Percentiles rank a stretch among this genome's conserved stretches.
phyloP scores from a whole-genome alignment of 78 protist species.

The Dictyostelium intermedium region DNA sequence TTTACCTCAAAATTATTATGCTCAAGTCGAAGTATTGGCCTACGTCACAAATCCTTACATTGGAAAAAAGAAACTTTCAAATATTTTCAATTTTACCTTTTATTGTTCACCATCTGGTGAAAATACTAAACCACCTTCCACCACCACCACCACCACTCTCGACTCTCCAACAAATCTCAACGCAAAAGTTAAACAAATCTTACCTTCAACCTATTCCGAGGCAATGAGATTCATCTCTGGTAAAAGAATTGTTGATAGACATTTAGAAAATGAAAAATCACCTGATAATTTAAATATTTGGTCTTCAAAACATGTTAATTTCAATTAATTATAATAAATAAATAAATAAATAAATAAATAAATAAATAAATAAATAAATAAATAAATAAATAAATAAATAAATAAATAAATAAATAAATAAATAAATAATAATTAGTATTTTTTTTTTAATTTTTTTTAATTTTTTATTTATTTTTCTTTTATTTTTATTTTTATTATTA shows the following conservation, averaged over 20 bases:
- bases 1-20: conserved; percentile 1
- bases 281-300: conserved; percentile 2
- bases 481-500: not conserved
- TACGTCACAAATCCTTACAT: conserved; percentile 51
- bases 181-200: conserved; percentile 7
- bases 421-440: too few species aligned
- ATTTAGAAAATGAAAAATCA: not conserved
- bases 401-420: too few species aligned
- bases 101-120: conserved; percentile 16
- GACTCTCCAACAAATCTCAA: not conserved
- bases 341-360: not conserved
- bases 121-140: not conserved
- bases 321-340: not conserved
- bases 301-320: not conserved
- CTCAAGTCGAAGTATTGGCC: conserved; percentile 69
- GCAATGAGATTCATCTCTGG: conserved; percentile 75
- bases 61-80: conserved; percentile 59
- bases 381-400: too few species aligned
- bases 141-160: too few species aligned
- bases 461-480: not conserved
- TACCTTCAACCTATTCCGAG: conserved; percentile 65
- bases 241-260: conserved; percentile 61
- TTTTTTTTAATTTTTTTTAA: too few species aligned
- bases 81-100: conserved; percentile 76
- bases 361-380: not conserved